Conservation (phyloP, 768 basidiomycete genomes). For the Boletus fagicola region DNA sequence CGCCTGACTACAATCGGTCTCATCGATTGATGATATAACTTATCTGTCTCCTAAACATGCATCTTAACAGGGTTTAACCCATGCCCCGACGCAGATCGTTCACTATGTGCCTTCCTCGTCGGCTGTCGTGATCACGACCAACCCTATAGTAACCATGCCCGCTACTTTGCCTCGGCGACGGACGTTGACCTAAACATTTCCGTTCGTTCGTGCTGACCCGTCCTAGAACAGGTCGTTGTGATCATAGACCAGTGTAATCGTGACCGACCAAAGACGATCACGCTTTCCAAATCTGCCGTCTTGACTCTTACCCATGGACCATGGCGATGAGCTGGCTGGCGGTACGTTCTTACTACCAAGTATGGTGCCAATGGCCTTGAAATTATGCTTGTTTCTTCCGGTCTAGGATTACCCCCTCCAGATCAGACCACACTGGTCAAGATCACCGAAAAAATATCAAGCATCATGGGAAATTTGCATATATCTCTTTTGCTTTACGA, state of each 20-base stretch:
- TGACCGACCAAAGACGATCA: neutral
- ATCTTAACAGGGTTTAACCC: neutral
- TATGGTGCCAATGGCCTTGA: neutral
- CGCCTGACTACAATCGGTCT: neutral
- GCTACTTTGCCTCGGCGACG: neutral
- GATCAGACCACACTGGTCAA: neutral
- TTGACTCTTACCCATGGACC: too few species aligned
- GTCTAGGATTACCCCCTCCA: too few species aligned
- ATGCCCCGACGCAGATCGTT: neutral
- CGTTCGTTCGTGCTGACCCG: neutral
- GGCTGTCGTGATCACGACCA: neutral
- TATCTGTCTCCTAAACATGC: neutral
- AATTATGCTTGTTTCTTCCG: neutral
- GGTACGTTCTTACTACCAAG: neutral
- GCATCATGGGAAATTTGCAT: neutral
- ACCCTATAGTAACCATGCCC: neutral
- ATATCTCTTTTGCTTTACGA: neutral
- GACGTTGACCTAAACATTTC: neutral
- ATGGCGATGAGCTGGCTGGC: too few species aligned
- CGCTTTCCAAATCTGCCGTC: neutral
- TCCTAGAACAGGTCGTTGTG: neutral
- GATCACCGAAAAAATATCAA: neutral
- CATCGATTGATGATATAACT: neutral
- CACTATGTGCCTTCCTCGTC: neutral
- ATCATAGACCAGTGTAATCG: neutral